Evolutionary conservation across 768 basidiomycete species (phyloP).

Genomic region (Lentinula sp.): DNA sequence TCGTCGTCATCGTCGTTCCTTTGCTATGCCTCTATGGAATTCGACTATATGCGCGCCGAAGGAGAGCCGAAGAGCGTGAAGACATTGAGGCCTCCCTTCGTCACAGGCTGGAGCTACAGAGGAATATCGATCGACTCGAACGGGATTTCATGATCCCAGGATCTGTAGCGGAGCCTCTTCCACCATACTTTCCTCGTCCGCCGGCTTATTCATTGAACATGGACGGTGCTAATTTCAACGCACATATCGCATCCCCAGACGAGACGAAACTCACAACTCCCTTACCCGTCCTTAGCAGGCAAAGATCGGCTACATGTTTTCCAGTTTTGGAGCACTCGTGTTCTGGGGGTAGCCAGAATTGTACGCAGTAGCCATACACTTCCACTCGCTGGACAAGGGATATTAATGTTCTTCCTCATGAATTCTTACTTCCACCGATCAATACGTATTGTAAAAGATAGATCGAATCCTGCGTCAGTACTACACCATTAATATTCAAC

Average conservation of each 20-base stretch:
- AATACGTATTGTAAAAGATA: too few relatives aligned
- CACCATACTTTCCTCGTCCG: conserved; percentile 2
- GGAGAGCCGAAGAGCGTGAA: background rate
- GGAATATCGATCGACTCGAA: background rate
- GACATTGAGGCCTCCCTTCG: background rate
- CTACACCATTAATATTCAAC: too few relatives aligned
- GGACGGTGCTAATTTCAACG: background rate
- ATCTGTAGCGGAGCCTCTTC: background rate
- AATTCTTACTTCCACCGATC: too few relatives aligned
- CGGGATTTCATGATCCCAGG: background rate
- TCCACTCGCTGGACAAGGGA: background rate
- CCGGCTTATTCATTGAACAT: background rate
- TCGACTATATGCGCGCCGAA: background rate
- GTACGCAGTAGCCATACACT: background rate
- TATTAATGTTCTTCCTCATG: too few relatives aligned
- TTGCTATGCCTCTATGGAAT: background rate
- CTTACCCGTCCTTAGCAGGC: background rate
- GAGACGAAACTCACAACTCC: background rate
- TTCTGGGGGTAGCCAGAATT: background rate
- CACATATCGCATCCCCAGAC: background rate
- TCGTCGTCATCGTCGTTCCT: background rate
- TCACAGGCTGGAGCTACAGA: background rate
- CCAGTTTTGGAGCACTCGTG: background rate
- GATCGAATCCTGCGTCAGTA: too few relatives aligned
- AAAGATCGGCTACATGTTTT: background rate